Conservation (phyloP, 2,329 filamentous ascomycete genomes). For the Exophiala oligosperma region DNA sequence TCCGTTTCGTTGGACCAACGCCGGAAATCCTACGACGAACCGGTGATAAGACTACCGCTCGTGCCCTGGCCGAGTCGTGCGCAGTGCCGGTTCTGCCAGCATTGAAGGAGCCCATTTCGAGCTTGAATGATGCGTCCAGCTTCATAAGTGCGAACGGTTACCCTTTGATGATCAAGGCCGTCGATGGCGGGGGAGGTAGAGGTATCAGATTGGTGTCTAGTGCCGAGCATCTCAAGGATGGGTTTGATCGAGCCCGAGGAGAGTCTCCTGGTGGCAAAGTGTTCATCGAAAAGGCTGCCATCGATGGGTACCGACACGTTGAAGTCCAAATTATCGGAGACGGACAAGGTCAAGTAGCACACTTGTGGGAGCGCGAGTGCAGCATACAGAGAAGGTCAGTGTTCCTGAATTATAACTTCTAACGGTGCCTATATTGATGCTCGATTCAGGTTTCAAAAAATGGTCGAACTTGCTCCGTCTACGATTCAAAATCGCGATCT, state of each 20-base stretch:
- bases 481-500: conserved; percentile 47
- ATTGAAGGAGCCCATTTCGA: conserved; percentile 44
- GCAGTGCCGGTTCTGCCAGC: conserved; percentile 54
- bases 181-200: conserved; percentile 62
- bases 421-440: no score
- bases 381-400: conserved; percentile 54
- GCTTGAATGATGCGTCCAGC: conserved; percentile 41
- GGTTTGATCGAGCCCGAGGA: conserved; percentile 53
- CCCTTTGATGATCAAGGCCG: conserved; percentile 64
- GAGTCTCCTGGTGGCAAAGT: conserved; percentile 60
- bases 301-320: conserved; percentile 61
- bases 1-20: conserved; percentile 53
- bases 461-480: conserved; percentile 61
- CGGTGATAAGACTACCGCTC: conserved; percentile 58
- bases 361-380: conserved; percentile 63
- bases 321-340: conserved; percentile 64
- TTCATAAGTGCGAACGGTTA: conserved; percentile 62
- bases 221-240: conserved; percentile 46
- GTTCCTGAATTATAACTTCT: no score
- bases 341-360: conserved; percentile 51
- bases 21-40: conserved; percentile 58
- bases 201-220: conserved; percentile 57
- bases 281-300: conserved; percentile 63
- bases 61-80: conserved; percentile 52
- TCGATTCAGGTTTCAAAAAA: conserved; percentile 53